These are phyloP conservation scores for Telopea speciosissima DNA, from an alignment of 177 flowering plant genomes.

Conservation along the genomic window DNA sequence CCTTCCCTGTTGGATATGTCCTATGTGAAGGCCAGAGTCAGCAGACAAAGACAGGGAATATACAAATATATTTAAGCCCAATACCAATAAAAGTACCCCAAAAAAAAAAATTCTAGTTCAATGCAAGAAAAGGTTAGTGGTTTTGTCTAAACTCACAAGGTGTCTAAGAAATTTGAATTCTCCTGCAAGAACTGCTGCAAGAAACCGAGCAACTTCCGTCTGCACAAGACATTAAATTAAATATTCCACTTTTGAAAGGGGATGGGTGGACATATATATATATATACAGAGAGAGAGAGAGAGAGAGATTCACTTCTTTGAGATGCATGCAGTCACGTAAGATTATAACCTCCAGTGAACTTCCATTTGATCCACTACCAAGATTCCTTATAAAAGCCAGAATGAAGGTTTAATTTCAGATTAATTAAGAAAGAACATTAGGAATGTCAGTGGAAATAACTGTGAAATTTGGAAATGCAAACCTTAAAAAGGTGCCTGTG, in stretches of 20 bases:
- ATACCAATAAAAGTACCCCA: background rate
- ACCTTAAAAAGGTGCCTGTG: conserved; percentile 81
- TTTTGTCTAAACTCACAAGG: conserved; percentile 51
- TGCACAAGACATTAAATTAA: conserved; percentile 22
- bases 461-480: conserved; percentile 6
- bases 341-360: conserved; percentile 58
- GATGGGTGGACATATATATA: conserved; percentile 6
- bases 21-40: conserved; percentile 30
- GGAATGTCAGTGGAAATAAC: background rate
- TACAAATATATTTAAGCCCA: background rate
- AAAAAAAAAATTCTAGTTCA: background rate
- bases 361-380: conserved; percentile 44
- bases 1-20: conserved; percentile 93
- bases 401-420: no score
- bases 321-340: conserved; percentile 94
- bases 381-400: conserved; percentile 41
- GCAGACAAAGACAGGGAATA: background rate
- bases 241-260: conserved; percentile 1
- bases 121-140: background rate
- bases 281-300: conserved; percentile 13
- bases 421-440: background rate
- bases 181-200: conserved; percentile 56
- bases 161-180: conserved; percentile 60
- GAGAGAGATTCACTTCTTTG: conserved; percentile 48
- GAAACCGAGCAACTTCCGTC: conserved; percentile 67